A percentile compares a stretch with the other conserved stretches of the same genome.
Evolutionary conservation across 2,329 filamentous ascomycete genomes (phyloP).

Genomic region (Fusarium sp.): DNA sequence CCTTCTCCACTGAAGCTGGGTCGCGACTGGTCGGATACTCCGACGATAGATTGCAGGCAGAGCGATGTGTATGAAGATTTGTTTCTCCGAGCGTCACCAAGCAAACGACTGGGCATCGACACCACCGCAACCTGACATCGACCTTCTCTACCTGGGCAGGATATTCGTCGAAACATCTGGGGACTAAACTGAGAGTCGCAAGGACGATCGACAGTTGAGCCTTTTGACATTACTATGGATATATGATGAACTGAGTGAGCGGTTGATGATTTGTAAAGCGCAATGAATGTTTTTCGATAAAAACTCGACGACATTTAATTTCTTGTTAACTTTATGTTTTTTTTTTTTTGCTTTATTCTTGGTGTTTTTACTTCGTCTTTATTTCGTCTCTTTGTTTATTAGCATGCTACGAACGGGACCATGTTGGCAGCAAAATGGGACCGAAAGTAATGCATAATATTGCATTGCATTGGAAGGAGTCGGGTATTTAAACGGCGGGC

Average conservation of each 20-base stretch:
- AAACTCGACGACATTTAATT: constrained; percentile 41
- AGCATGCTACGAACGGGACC: constrained; percentile 29
- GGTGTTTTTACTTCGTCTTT: constrained; percentile 2
- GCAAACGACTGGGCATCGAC: not conserved
- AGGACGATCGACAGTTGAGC: not conserved
- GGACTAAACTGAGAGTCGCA: not conserved
- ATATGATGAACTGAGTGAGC: constrained; percentile 26
- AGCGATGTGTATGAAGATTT: not conserved
- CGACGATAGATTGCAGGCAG: not conserved
- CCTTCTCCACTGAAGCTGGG: not conserved
- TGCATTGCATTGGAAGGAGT: constrained; percentile 49
- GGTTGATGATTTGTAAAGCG: constrained; percentile 21
- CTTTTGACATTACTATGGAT: constrained; percentile 31
- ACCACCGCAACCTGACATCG: not conserved
- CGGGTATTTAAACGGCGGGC: constrained; percentile 44
- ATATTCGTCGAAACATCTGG: not conserved
- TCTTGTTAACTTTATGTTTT: constrained; percentile 24
- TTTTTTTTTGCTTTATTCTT: constrained; percentile 7
- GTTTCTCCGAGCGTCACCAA: not conserved
- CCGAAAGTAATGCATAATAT: constrained; percentile 40
- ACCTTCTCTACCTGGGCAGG: not conserved
- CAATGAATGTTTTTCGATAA: constrained; percentile 21
- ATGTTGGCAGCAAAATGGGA: constrained; percentile 35
- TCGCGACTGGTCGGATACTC: constrained; percentile 6
- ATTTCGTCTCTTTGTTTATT: constrained; percentile 11